A percentile compares a stretch with the other conserved stretches of the same genome.
phyloP scores from a whole-genome alignment of 306 rosid species.

The Inga laurina region DNA sequence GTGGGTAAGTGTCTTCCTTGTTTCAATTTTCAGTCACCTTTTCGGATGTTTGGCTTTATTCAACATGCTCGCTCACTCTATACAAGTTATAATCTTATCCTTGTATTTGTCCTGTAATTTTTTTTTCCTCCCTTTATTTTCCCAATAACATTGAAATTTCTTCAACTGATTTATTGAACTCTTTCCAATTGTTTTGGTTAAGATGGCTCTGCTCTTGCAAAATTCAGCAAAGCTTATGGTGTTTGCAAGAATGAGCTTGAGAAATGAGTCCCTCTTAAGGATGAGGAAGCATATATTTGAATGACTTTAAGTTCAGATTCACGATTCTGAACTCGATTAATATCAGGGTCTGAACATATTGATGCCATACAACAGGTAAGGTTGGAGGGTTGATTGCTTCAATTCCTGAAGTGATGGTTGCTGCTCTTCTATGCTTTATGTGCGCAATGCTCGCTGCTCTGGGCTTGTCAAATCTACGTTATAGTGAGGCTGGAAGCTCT shows the following conservation, averaged over 20 bases:
- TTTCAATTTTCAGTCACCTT: conserved; percentile 13
- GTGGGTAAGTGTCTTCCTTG: conserved; percentile 61
- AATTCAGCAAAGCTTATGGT: conserved; percentile 2
- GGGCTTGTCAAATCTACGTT: conserved; percentile 95
- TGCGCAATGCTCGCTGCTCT: conserved; percentile 97
- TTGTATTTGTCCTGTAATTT: neutral
- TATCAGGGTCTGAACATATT: neutral
- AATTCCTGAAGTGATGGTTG: conserved; percentile 94
- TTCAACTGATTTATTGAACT: neutral
- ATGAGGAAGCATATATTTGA: neutral
- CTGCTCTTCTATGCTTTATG: conserved; percentile 96
- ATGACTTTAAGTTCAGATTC: neutral
- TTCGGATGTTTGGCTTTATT: conserved; percentile 4
- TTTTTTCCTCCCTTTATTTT: neutral
- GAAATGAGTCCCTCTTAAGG: conserved; percentile 4
- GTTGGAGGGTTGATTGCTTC: conserved; percentile 97
- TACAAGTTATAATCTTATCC: neutral
- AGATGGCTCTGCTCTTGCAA: neutral
- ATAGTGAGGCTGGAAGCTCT: conserved; percentile 99
- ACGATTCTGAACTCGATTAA: neutral
- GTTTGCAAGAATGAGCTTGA: neutral
- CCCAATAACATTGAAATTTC: neutral
- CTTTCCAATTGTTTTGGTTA: neutral
- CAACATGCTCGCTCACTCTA: neutral
- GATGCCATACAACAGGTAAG: conserved; percentile 59